Conservation (phyloP, 192 early-diverging fungal species). For the Podila epigama region DNA sequence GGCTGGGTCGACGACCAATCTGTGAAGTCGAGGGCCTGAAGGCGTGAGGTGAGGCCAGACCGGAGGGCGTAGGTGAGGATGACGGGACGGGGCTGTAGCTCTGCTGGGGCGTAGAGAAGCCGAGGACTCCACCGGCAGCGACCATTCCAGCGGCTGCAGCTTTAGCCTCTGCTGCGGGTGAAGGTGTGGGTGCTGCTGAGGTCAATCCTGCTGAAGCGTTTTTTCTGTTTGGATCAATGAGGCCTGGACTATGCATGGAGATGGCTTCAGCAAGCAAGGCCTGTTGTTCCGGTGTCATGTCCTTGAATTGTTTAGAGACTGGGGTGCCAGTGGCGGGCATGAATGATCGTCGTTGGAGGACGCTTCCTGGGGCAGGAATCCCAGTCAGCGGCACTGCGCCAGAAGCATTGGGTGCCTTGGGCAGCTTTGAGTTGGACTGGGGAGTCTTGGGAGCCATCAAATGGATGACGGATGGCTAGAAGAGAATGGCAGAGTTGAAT, state of each 20-base stretch:
- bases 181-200: not conserved
- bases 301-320: slow-evolving; percentile 40
- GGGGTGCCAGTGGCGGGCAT: slow-evolving; percentile 12
- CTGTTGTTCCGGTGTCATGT: slow-evolving; percentile 53
- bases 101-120: slow-evolving; percentile 6
- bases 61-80: slow-evolving; percentile 21
- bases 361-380: slow-evolving; percentile 25
- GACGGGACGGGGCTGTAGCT: slow-evolving; percentile 2
- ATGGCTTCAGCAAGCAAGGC: slow-evolving; percentile 50
- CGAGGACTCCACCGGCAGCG: slow-evolving; percentile 1
- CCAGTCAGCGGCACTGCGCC: slow-evolving; percentile 30
- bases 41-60: slow-evolving; percentile 11
- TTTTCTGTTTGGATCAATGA: slow-evolving; percentile 24
- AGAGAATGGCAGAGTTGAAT: no score
- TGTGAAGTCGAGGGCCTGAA: slow-evolving; percentile 17
- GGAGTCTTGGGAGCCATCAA: slow-evolving; percentile 48
- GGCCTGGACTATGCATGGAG: slow-evolving; percentile 45
- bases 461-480: not conserved
- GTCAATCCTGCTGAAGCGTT: slow-evolving; percentile 8
- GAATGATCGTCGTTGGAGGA: slow-evolving; percentile 33
- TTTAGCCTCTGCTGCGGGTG: not conserved
- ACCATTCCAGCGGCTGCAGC: not conserved
- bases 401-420: slow-evolving; percentile 42
- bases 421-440: slow-evolving; percentile 49
- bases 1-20: slow-evolving; percentile 29